Evolutionary conservation across 805 yeast genomes (phyloP), one percentile per base, ranked within the genome.

Genomic region (Kurtzmaniella cleridarum): DNA sequence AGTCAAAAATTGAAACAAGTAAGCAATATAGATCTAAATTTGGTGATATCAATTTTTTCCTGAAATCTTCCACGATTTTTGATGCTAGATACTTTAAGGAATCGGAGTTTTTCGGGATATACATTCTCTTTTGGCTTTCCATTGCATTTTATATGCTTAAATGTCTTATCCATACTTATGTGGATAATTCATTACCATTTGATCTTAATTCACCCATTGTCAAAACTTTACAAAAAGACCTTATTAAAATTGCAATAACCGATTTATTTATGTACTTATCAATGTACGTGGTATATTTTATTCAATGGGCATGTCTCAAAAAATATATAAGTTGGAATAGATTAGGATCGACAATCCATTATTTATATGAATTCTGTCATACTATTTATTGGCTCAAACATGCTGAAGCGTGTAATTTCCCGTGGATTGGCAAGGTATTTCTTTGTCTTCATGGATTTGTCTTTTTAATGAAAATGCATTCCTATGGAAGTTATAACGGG

Each of bases 341-440:
- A 6, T 42, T 64, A 1, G 98, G 97, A 3, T 76, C 84, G 78
- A 48, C 64, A 3, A 34, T 86, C 2, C 84, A 83, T 49, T 65
- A 76, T 7, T 33, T 58, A 1, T 71, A 75, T 34, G 95, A 89
- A 53, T 36, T 78, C 5, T 41, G 46, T 0, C 83, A 73, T 51
- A 54, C 87, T 9, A 39, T 60, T 8, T 71, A 74, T 40, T 84
- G 78, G 65, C 54, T 81, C 32, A 60, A 66, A 46, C 68, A 78
- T 51, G 78, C 93, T 3, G 77, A 81, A 32, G 54, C 54, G 23
- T 34, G 41, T 5, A 64, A 71, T 30, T 84, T 75, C 51, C 88
- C 95, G 10, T 93, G 98, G 98, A 84, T 90, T 36, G 95, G 88
- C 2, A 80, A 81, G 53, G 90, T 90, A 32, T 93, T 87, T 52